These are phyloP conservation scores for Xylariaceae sp. DNA, from an alignment of 2,329 filamentous ascomycete species.

Conservation along the genomic window DNA sequence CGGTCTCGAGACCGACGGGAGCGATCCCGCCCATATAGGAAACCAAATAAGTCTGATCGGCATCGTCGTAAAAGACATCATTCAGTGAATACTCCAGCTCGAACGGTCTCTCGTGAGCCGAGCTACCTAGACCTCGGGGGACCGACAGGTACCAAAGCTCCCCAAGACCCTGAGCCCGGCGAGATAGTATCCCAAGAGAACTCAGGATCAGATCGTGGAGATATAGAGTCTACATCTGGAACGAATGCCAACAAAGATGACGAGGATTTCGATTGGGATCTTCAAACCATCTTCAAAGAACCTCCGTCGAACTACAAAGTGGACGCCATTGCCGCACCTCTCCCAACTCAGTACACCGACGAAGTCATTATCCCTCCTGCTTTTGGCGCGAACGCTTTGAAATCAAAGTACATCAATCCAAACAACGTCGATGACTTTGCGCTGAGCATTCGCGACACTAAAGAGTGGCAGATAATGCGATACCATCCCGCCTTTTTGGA, in stretches of 20 bases:
- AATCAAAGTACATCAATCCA: conserved; percentile 35
- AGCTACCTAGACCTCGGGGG: conserved; percentile 8
- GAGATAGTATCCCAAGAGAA: conserved; percentile 25
- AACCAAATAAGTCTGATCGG: conserved; percentile 17
- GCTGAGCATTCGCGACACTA: conserved; percentile 35
- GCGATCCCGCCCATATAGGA: conserved; percentile 18
- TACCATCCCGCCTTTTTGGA: conserved; percentile 35
- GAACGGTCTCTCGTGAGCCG: conserved; percentile 8
- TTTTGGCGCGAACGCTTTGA: conserved; percentile 35
- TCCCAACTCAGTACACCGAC: conserved; percentile 36
- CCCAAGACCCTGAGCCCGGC: conserved; percentile 25
- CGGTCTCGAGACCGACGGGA: conserved; percentile 23
- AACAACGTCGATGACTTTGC: conserved; percentile 38
- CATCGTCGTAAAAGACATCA: conserved; percentile 15
- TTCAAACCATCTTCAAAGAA: conserved; percentile 34
- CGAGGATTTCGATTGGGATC: conserved; percentile 31
- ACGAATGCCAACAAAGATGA: conserved; percentile 12
- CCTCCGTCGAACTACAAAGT: conserved; percentile 20
- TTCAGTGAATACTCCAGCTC: conserved; percentile 6
- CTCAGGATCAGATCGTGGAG: conserved; percentile 19
- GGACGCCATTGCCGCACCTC: conserved; percentile 36
- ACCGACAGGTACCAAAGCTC: conserved; percentile 7
- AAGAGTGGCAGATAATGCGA: conserved; percentile 35
- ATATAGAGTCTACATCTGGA: conserved; percentile 4
- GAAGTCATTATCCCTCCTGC: conserved; percentile 37